Evolutionary conservation across 306 rosid species (phyloP), one percentile per base, ranked within the genome.

Genomic region (Vigna mungo): DNA sequence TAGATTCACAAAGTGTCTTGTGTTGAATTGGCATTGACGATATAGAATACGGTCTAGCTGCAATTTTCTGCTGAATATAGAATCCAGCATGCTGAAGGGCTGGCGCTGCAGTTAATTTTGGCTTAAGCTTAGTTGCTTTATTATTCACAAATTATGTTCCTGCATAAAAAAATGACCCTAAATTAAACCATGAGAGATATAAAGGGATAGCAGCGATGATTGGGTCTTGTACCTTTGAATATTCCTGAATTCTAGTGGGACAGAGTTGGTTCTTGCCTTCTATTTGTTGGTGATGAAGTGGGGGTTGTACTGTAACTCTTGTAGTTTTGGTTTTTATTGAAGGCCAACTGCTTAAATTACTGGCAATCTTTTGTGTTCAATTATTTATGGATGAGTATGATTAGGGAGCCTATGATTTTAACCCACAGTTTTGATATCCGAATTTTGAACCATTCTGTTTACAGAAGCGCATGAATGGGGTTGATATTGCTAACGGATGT

Each of bases 291-390:
- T 37, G 78, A 44, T 30, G 34, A 43, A n/a, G 8, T 20, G 48
- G 20, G 51, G 61, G 37, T 15, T 44, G 32, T 73, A 27, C 18
- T 60, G 47, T 41, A 47, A 61, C 18, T 27, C 14, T 43, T 62
- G 48, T 61, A 16, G 41, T 80, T 54, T 63, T 17, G 48, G 71
- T 41, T 14, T 60, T 51, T 71, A 58, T 27, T 78, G 60, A 25
- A 56, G 4, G 43, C 52, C 43, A 14, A 34, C 12, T 47, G 30
- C 36, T 34, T 32, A 27, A 61, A 62, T 79, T 39, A 7, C n/a
- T 79, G 21, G 46, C 11, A 9, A 64, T 52, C 7, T 72, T 30
- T 30, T 17, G 9, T 30, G 43, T 61, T 32, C 43, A 32, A 32
- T 61, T 61, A 17, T 20, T 18, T 4, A 2, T 21, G 46, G 2